A percentile compares a stretch with the other conserved stretches of the same genome.
Conservation (phyloP, 2,329 filamentous ascomycete genomes). For the Helicocarpus griseus region DNA sequence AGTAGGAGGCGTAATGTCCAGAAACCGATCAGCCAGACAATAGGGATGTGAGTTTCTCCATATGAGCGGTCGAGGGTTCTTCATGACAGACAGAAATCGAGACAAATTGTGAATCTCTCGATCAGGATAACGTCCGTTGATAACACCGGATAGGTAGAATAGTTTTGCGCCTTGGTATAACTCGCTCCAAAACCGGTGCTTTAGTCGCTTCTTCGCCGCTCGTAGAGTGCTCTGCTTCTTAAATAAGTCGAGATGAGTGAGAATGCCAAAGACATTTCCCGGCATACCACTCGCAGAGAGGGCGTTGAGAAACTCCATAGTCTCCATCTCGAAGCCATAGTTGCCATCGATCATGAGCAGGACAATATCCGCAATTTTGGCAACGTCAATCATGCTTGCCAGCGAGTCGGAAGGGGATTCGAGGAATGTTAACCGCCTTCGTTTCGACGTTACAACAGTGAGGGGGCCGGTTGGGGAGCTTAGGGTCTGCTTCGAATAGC, state of each 20-base stretch:
- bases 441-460: slow-evolving; percentile 93
- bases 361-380: slow-evolving; percentile 95
- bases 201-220: slow-evolving; percentile 90
- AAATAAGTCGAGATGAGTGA: slow-evolving; percentile 94
- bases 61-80: slow-evolving; percentile 89
- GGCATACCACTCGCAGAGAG: slow-evolving; percentile 94
- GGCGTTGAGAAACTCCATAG: slow-evolving; percentile 97
- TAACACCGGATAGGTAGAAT: slow-evolving; percentile 91
- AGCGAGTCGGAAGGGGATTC: slow-evolving; percentile 93
- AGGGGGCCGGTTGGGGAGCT: slow-evolving; percentile 83
- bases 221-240: slow-evolving; percentile 84
- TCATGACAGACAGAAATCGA: slow-evolving; percentile 95
- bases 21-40: slow-evolving; percentile 82
- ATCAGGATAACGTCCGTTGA: slow-evolving; percentile 94
- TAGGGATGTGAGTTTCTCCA: slow-evolving; percentile 98
- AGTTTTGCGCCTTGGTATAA: slow-evolving; percentile 94
- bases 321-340: slow-evolving; percentile 99
- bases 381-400: slow-evolving; percentile 91
- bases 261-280: slow-evolving; percentile 92
- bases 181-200: slow-evolving; percentile 94
- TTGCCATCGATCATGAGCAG: slow-evolving; percentile 98
- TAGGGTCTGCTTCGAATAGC: slow-evolving; percentile 93
- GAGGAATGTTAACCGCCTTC: slow-evolving; percentile 85
- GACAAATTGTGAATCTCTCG: slow-evolving; percentile 93
- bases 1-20: slow-evolving; percentile 89